phyloP scores from a whole-genome alignment of 2,329 filamentous ascomycete species.

The Diaporthe capsici region DNA sequence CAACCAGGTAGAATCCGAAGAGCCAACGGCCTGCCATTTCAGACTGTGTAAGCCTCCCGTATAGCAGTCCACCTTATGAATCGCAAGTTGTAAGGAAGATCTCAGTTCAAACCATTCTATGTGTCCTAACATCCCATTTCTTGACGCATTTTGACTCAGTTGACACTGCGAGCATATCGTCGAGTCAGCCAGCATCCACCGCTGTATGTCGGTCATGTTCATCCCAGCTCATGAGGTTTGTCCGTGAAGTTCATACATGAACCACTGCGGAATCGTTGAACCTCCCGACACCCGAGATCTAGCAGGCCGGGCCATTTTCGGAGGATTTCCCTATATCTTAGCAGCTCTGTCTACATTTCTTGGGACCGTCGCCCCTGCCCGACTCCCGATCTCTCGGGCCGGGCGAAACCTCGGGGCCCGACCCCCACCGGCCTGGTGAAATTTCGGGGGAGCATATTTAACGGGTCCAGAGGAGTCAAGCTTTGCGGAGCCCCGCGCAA shows the following conservation, averaged over 20 bases:
- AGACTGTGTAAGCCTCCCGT: neutral
- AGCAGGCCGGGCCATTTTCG: neutral
- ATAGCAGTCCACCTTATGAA: neutral
- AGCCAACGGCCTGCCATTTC: neutral
- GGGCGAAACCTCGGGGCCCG: neutral
- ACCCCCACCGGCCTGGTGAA: neutral
- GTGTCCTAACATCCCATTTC: neutral
- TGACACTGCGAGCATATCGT: neutral
- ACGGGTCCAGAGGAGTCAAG: conserved; percentile 9
- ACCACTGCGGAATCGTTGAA: neutral
- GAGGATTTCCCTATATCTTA: neutral
- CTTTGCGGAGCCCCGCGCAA: conserved; percentile 7
- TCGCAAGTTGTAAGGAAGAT: neutral
- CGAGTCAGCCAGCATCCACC: neutral
- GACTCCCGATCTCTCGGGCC: neutral
- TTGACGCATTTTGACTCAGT: neutral
- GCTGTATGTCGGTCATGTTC: neutral
- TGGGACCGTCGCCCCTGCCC: neutral
- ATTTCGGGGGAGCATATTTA: neutral
- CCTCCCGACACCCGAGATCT: neutral
- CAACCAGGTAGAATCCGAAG: neutral
- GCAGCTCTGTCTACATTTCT: neutral
- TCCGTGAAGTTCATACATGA: neutral
- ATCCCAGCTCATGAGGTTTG: neutral
- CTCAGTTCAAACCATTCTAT: neutral